These are phyloP conservation scores for Lactifluus volemus DNA, from an alignment of 768 basidiomycete species.

Conservation along the genomic window DNA sequence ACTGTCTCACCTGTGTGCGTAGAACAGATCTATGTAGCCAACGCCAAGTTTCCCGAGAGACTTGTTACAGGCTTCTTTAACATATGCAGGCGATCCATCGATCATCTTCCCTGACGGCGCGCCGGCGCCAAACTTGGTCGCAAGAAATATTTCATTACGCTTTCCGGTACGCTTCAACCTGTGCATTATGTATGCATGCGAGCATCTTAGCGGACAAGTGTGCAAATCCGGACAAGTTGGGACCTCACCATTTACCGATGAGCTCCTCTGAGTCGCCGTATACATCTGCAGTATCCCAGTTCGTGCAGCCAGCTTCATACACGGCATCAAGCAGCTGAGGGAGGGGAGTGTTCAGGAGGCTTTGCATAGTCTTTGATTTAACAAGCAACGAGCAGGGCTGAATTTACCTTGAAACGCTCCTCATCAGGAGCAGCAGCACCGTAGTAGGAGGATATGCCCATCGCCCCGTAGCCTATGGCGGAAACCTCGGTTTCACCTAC, in stretches of 20 bases:
- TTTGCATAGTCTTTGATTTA: neutral
- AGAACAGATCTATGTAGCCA: slow-evolving; percentile 29
- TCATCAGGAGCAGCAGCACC: slow-evolving; percentile 43
- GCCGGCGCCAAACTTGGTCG: slow-evolving; percentile 31
- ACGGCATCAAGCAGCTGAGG: slow-evolving; percentile 33
- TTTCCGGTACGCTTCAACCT: slow-evolving; percentile 53
- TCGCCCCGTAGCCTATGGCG: slow-evolving; percentile 51
- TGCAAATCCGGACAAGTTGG: neutral
- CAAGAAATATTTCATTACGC: slow-evolving; percentile 39
- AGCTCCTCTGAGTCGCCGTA: slow-evolving; percentile 38
- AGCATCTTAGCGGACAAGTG: neutral
- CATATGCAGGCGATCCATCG: slow-evolving; percentile 25
- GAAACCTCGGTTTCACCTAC: slow-evolving; percentile 40
- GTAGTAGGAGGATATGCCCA: slow-evolving; percentile 46
- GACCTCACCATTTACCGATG: slow-evolving; percentile 34
- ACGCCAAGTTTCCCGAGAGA: slow-evolving; percentile 25
- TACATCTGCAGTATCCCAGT: slow-evolving; percentile 40
- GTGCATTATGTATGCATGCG: neutral
- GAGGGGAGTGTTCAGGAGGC: neutral
- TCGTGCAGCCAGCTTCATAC: slow-evolving; percentile 33
- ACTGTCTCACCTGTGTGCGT: slow-evolving; percentile 24
- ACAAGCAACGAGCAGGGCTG: neutral
- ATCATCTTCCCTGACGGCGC: slow-evolving; percentile 11
- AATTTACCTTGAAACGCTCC: slow-evolving; percentile 41
- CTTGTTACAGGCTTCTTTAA: slow-evolving; percentile 21